Base-by-base conservation (phyloP, 176 grass and related monocot species). In the Zea luxurians region DNA sequence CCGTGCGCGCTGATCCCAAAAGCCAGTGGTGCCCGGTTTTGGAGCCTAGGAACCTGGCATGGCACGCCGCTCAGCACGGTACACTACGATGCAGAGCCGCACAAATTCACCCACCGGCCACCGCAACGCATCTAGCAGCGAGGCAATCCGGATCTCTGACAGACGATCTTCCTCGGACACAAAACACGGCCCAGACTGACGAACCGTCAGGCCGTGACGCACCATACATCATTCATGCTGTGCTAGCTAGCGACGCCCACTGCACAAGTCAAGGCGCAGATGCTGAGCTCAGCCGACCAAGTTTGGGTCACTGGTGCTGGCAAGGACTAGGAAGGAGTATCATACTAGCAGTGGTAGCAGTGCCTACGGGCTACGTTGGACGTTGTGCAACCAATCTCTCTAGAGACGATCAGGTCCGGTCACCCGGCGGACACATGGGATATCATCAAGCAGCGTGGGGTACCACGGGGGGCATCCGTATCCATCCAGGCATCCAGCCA, bases 221-320 rank as follows among this genome's bases (percentile, higher is more conserved):
- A 57, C 4, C 45, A 66, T 40, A 64, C 60, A 48, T 8, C 15
- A 58, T 43, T 9, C 8, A 4, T 50, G 53, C 13, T n/a, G n/a
- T n/a, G n/a, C n/a, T n/a, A n/a, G n/a, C n/a, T 50, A 50, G 15
- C 42, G 11, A 4, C 35, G 18, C 20, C 18, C 58, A 34, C 58
- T 78, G 75, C 46, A 40, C 13, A 76, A 59, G 85, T 82, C 59
- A 87, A 77, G 65, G 15, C 52, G 73, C 73, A 82, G 27, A 63
- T 13, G 44, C 53, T 57, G 17, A 57, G 53, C 53, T 57, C 53
- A 18, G 53, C 16, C 16, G 5, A 54, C 15, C 2, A 54, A 54
- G 15, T 53, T 53, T 17, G 5, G 43, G 49, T 52, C 49, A 17
- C 50, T 16, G 49, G 4, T 15, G 4, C 4, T 5, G 0, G 18